Base-by-base conservation (phyloP, 1,139 yeast genomes). In the Yamadazyma pseudoaaseri region DNA sequence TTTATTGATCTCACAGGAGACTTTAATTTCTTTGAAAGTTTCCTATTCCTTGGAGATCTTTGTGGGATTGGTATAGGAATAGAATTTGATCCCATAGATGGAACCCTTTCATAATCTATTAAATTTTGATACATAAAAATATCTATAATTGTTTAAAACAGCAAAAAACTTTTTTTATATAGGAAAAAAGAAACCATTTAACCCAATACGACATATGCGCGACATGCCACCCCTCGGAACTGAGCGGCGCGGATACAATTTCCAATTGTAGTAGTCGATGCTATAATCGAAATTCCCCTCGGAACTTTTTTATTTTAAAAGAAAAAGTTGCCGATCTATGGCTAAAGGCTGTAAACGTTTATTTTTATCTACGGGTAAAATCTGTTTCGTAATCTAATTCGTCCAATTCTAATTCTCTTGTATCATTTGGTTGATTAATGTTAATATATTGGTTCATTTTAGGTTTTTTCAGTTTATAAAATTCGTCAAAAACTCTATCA, bases 401-500 rank as follows among this genome's bases (percentile, higher is more conserved):
- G 27, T 55, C 51, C 36, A 55, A 45, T 37, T 55, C 58, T 27
- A 50, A 39, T 10, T 41, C 47, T 29, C 36, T 36, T 16, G 29
- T 33, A 10, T 21, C 26, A 20, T 27, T 29, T 11, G 24, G 29
- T 10, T 38, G 40, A 8, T 35, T 33, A 5, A 49, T 41, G n/a
- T 39, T 33, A 4, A 38, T 37, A 26, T 52, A 53, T 21, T 47
- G 47, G 28, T 50, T 52, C 54, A 48, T 51, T 20, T 47, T 43
- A 12, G 52, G 50, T 27, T 42, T 43, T 10, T 11, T 18, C 3
- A 14, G 34, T 5, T 47, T 44, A 38, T 58, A 60, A 34, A 56
- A 60, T 30, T 61, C 94, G 37, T 86, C 90, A 56, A 89, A 89
- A 16, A 87, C 67, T 7, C 77, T 64, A 55, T 87, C 96, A 85